A percentile compares a stretch with the other conserved stretches of the same genome.
Evolutionary conservation across 2,329 filamentous ascomycete genomes (phyloP).

Genomic region (Penicillium sp.): DNA sequence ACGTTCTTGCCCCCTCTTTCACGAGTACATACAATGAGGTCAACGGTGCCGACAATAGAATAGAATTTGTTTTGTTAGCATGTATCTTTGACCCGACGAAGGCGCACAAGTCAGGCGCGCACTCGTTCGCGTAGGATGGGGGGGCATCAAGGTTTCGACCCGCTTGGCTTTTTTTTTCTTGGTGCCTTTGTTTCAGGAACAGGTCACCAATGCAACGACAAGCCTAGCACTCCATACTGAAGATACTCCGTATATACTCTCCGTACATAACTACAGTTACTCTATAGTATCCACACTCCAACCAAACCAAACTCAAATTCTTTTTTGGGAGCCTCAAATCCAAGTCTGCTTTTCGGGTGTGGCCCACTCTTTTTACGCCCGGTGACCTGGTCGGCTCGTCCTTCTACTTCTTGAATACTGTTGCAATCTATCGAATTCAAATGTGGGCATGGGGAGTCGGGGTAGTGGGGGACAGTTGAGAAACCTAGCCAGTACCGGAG

Average conservation of each 20-base stretch:
- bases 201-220: conserved; percentile 16
- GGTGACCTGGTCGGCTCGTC: conserved; percentile 5
- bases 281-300: background rate
- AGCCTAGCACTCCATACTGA: background rate
- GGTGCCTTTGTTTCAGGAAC: conserved; percentile 20
- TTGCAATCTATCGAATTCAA: conserved; percentile 5
- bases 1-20: conserved; percentile 4
- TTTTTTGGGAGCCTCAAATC: conserved; percentile 5
- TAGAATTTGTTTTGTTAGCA: background rate
- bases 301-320: conserved; percentile 4
- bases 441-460: background rate
- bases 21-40: conserved; percentile 9
- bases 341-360: background rate
- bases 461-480: background rate
- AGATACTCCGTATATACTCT: background rate
- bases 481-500: conserved; percentile 4
- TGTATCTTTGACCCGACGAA: background rate
- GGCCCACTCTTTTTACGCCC: background rate
- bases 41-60: conserved; percentile 16
- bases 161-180: conserved; percentile 16
- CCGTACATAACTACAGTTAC: background rate
- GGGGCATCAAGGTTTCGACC: conserved; percentile 19
- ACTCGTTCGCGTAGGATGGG: background rate
- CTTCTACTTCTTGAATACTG: background rate
- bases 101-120: background rate